phyloP scores from a whole-genome alignment of 2,329 filamentous ascomycete species.

The Hirsutella minnesotensis region DNA sequence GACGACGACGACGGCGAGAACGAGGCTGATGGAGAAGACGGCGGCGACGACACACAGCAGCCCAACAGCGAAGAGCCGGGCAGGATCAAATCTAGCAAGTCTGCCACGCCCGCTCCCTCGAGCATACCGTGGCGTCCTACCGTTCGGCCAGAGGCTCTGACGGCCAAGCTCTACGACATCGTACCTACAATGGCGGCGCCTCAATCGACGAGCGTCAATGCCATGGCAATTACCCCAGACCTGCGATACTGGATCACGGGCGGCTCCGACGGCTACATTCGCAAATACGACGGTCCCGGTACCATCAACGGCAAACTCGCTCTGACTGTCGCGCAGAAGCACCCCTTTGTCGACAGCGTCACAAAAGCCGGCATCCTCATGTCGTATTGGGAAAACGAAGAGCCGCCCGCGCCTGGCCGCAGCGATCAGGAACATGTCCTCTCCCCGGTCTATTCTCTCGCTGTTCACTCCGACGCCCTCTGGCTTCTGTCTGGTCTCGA shows the following conservation, averaged over 20 bases:
- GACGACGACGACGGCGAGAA: slow-evolving; percentile 24
- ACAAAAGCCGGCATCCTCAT: slow-evolving; percentile 88
- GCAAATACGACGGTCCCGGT: slow-evolving; percentile 91
- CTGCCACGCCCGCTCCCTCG: slow-evolving; percentile 15
- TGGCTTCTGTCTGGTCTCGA: slow-evolving; percentile 89
- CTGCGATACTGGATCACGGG: slow-evolving; percentile 92
- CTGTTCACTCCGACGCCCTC: slow-evolving; percentile 76
- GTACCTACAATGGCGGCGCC: slow-evolving; percentile 94
- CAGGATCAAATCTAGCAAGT: slow-evolving; percentile 10
- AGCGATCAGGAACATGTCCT: slow-evolving; percentile 48
- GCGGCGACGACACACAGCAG: slow-evolving; percentile 14
- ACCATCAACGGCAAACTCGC: slow-evolving; percentile 92
- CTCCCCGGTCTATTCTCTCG: slow-evolving; percentile 91
- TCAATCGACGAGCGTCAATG: slow-evolving; percentile 90
- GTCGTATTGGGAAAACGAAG: slow-evolving; percentile 98
- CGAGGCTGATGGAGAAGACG: slow-evolving; percentile 30
- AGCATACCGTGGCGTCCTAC: slow-evolving; percentile 34
- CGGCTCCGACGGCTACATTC: slow-evolving; percentile 87
- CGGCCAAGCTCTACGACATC: slow-evolving; percentile 79
- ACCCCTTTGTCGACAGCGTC: slow-evolving; percentile 95
- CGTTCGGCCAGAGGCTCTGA: slow-evolving; percentile 67
- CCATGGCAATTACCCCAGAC: slow-evolving; percentile 82
- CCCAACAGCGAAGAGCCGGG: slow-evolving; percentile 8
- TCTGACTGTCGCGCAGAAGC: slow-evolving; percentile 86
- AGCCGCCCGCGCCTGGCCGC: slow-evolving; percentile 38